Conservation (phyloP, 208 protist species). For the Trypanosomatidae sp. region DNA sequence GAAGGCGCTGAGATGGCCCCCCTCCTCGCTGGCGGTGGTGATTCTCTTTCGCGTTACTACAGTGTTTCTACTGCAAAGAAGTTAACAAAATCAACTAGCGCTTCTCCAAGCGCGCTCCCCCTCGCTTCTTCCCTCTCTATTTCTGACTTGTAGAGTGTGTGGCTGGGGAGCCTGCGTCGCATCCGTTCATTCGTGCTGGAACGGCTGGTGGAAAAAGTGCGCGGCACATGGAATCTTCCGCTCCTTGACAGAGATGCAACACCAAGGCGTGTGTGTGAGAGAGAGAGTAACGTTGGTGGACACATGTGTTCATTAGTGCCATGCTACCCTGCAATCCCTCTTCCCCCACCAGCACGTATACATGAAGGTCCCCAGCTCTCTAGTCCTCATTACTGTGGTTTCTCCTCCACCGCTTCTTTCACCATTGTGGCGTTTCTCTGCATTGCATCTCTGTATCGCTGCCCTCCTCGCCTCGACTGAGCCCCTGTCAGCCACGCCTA, state of each 20-base stretch:
- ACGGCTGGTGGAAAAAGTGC: not conserved
- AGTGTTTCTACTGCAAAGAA: not conserved
- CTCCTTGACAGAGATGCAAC: not conserved
- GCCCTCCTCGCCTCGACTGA: not conserved
- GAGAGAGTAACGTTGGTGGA: not conserved
- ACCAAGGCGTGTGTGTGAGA: not conserved
- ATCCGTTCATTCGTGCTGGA: not conserved
- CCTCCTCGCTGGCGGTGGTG: not conserved
- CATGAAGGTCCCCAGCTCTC: not conserved
- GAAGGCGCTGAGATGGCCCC: not conserved
- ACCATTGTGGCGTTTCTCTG: not conserved
- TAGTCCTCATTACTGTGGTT: not conserved
- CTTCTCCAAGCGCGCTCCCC: not conserved
- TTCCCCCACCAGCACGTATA: not conserved
- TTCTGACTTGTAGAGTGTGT: not conserved
- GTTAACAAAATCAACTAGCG: not conserved
- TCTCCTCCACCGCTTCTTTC: not conserved
- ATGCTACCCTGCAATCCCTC: not conserved
- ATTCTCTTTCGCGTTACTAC: not conserved
- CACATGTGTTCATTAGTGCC: not conserved
- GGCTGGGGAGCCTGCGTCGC: not conserved
- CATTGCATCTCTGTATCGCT: not conserved
- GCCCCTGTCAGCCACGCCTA: not conserved
- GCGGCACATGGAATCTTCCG: not conserved
- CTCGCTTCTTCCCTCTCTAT: not conserved